A percentile compares a stretch with the other conserved stretches of the same genome.
Evolutionary conservation across 768 basidiomycete species (phyloP).

Genomic region (Amanita muscaria): DNA sequence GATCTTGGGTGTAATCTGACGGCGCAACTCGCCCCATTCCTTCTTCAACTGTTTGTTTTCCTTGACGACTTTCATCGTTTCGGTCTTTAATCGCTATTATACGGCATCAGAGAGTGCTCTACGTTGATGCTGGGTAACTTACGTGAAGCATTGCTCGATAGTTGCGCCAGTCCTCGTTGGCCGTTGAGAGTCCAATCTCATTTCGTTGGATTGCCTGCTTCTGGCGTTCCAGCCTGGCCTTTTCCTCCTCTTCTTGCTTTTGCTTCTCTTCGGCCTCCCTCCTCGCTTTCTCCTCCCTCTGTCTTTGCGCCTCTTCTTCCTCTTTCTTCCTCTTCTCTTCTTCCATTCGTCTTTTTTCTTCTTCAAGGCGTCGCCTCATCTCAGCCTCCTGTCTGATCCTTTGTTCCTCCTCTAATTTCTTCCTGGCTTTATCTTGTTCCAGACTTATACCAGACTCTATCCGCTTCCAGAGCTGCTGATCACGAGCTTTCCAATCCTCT

Average conservation of each 20-base stretch:
- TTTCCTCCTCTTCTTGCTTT: constrained; percentile 28
- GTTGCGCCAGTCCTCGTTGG: constrained; percentile 56
- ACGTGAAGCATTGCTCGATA: constrained; percentile 51
- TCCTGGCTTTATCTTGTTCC: constrained; percentile 53
- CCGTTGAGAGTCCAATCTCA: constrained; percentile 41
- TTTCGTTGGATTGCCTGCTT: constrained; percentile 32
- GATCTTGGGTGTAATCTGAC: constrained; percentile 79
- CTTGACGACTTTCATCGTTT: constrained; percentile 60
- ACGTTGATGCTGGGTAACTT: constrained; percentile 12
- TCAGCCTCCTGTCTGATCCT: constrained; percentile 41
- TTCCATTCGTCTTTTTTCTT: constrained; percentile 34
- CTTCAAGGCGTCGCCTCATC: constrained; percentile 35
- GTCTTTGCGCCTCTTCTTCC: constrained; percentile 33
- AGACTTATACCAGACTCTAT: constrained; percentile 54
- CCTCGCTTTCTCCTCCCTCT: constrained; percentile 27
- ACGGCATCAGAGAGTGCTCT: constrained; percentile 6
- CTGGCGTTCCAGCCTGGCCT: constrained; percentile 27
- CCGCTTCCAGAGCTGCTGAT: constrained; percentile 43
- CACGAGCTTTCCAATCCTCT: constrained; percentile 42
- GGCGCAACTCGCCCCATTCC: constrained; percentile 57
- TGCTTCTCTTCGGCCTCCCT: constrained; percentile 25
- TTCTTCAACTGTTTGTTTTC: constrained; percentile 42
- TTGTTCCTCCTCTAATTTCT: constrained; percentile 47
- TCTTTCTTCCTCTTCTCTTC: constrained; percentile 36
- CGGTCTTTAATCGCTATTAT: constrained; percentile 51